Conservation (phyloP, 1,284 basidiomycete genomes). For the Trichosporon sp. region DNA sequence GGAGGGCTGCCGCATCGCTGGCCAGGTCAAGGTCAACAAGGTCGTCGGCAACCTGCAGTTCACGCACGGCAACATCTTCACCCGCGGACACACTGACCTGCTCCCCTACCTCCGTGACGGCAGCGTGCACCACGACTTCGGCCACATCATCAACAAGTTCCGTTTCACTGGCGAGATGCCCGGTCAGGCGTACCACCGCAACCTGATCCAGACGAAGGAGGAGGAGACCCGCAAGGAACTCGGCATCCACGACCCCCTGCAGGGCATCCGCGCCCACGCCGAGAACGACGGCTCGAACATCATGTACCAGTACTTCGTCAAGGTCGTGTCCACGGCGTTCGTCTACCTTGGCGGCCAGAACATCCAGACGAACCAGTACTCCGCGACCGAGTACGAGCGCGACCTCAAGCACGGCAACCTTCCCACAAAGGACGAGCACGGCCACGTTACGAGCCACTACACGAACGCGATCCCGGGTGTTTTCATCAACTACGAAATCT, state of each 20-base stretch:
- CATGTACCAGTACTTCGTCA: slow-evolving; percentile 54
- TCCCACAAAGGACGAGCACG: slow-evolving; percentile 59
- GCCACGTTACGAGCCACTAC: slow-evolving; percentile 69
- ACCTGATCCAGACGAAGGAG: slow-evolving; percentile 53
- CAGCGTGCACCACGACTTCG: slow-evolving; percentile 81
- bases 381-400: slow-evolving; percentile 91
- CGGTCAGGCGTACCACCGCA: slow-evolving; percentile 56
- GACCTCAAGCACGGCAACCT: slow-evolving; percentile 62
- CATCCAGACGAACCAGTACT: slow-evolving; percentile 66
- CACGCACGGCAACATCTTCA: slow-evolving; percentile 83
- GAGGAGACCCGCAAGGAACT: slow-evolving; percentile 64
- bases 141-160: slow-evolving; percentile 78
- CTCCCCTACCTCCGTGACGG: slow-evolving; percentile 85
- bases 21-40: slow-evolving; percentile 92
- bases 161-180: slow-evolving; percentile 68
- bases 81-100: slow-evolving; percentile 76
- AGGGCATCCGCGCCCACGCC: slow-evolving; percentile 53
- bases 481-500: slow-evolving; percentile 97
- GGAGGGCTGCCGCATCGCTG: slow-evolving; percentile 92
- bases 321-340: slow-evolving; percentile 92
- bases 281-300: slow-evolving; percentile 6
- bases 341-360: slow-evolving; percentile 68
- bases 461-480: slow-evolving; percentile 73
- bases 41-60: slow-evolving; percentile 79
- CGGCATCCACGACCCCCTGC: slow-evolving; percentile 77